These are phyloP conservation scores for Hemileccinum rubropunctum DNA, from an alignment of 768 basidiomycete genomes.

Conservation along the genomic window DNA sequence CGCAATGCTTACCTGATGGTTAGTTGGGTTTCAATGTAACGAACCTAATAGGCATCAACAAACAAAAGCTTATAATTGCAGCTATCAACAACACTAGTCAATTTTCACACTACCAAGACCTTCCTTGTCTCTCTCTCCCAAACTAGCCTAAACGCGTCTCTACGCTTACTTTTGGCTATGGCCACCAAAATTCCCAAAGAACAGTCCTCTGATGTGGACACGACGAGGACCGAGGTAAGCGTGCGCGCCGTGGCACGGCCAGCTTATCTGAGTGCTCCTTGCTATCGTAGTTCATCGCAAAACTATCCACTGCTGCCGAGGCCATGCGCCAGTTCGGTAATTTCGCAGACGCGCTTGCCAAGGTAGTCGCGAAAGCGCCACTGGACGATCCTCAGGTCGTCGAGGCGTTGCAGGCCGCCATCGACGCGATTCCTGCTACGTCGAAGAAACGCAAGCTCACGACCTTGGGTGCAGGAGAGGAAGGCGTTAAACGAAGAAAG, in stretches of 20 bases:
- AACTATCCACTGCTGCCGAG: slow-evolving; percentile 56
- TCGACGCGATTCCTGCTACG: slow-evolving; percentile 30
- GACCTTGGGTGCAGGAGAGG: slow-evolving; percentile 31
- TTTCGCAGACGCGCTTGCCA: slow-evolving; percentile 59
- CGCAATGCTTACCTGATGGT: slow-evolving; percentile 32
- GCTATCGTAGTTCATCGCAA: slow-evolving; percentile 48
- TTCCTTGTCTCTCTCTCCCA: slow-evolving; percentile 33
- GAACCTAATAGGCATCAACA: slow-evolving; percentile 38
- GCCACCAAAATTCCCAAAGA: slow-evolving; percentile 26
- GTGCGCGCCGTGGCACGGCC: slow-evolving; percentile 7
- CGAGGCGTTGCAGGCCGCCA: slow-evolving; percentile 26
- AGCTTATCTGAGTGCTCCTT: slow-evolving; percentile 21
- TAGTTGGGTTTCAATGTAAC: slow-evolving; percentile 38
- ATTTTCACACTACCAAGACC: slow-evolving; percentile 40
- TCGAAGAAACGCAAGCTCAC: slow-evolving; percentile 54
- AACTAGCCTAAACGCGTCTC: slow-evolving; percentile 27
- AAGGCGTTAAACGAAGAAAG: slow-evolving; percentile 35
- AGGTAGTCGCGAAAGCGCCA: slow-evolving; percentile 40
- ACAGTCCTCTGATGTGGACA: slow-evolving; percentile 24
- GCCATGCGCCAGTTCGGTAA: slow-evolving; percentile 62
- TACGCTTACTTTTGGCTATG: slow-evolving; percentile 18
- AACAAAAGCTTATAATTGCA: slow-evolving; percentile 40
- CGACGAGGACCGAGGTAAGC: slow-evolving; percentile 31
- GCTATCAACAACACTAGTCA: slow-evolving; percentile 36
- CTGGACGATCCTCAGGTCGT: slow-evolving; percentile 32